A percentile compares a stretch with the other conserved stretches of the same genome.
Evolutionary conservation across 1,284 basidiomycete genomes (phyloP).

Genomic region (Flammula alnicola): DNA sequence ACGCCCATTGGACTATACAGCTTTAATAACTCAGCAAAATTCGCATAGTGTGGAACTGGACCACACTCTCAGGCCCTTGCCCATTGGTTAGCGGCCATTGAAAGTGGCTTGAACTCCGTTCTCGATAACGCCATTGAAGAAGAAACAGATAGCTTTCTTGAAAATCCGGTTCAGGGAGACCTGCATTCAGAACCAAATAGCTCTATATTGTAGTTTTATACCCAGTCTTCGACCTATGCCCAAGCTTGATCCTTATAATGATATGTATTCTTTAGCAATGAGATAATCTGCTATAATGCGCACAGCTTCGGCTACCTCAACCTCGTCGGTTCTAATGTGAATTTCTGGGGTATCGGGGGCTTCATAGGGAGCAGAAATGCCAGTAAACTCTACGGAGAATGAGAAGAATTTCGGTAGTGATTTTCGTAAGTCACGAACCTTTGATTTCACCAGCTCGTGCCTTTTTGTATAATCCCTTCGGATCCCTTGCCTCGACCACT

Average conservation of each 20-base stretch:
- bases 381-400: constrained; percentile 87
- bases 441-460: constrained; percentile 96
- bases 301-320: constrained; percentile 82
- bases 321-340: constrained; percentile 89
- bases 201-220: constrained; percentile 6
- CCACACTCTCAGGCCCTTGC: constrained; percentile 78
- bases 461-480: constrained; percentile 98
- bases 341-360: constrained; percentile 87
- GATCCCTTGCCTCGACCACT: constrained; percentile 92
- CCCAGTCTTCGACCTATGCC: too few relatives aligned
- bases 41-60: constrained; percentile 73
- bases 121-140: constrained; percentile 69
- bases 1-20: constrained; percentile 64
- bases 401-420: background rate
- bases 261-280: constrained; percentile 61
- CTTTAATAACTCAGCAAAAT: constrained; percentile 63
- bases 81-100: constrained; percentile 81
- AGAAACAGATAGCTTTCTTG: constrained; percentile 31
- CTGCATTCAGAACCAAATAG: constrained; percentile 5
- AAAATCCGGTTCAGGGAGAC: constrained; percentile 1
- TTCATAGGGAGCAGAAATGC: constrained; percentile 97
- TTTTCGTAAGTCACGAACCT: constrained; percentile 50
- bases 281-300: constrained; percentile 86
- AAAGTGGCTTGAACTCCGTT: constrained; percentile 69
- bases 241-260: too few relatives aligned